Percentiles rank a stretch among this genome's conserved stretches.
Conservation (phyloP, 129 eudicot genomes). For the carrot (Daucus carota) region DH1_v3.0 NC_030384.2:47545501-47546000, state of each 20-base stretch:
- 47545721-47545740: no score
- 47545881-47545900: constrained; percentile 84
- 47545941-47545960: constrained; percentile 98
- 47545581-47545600: neutral
- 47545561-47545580: neutral
- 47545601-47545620: neutral
- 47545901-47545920: constrained; percentile 97
- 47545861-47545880: constrained; percentile 34
- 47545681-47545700: no score
- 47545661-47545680: no score
- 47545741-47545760: no score
- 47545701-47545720: no score
- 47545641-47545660: no score
- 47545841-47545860: neutral
- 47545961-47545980: constrained; percentile 66
- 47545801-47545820: neutral
- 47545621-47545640: no score
- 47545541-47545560: constrained; percentile 8
- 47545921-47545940: constrained; percentile 81
- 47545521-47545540: constrained; percentile 86
- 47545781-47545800: no score
- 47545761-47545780: no score
- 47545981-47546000: constrained; percentile 78
- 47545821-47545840: neutral
- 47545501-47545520: constrained; percentile 79